Conservation (phyloP, 768 basidiomycete species). For the Phaeotremella fagi region DNA sequence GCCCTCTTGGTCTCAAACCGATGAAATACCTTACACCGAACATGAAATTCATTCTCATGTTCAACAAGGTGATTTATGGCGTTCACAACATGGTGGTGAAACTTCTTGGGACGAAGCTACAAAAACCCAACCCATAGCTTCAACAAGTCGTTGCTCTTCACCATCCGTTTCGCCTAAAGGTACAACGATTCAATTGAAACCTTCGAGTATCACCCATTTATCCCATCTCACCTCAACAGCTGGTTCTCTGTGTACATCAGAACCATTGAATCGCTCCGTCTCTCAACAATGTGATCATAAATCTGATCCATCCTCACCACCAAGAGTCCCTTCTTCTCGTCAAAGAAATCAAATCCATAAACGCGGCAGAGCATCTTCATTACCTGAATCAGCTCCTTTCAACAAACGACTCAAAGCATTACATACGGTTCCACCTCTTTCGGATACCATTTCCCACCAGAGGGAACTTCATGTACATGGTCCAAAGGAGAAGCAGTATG, state of each 20-base stretch:
- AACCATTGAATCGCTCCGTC: slow-evolving; percentile 31
- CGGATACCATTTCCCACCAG: slow-evolving; percentile 4
- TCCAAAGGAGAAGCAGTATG: not conserved
- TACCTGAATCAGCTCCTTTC: slow-evolving; percentile 20
- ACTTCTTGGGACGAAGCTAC: slow-evolving; percentile 5
- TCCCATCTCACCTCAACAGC: slow-evolving; percentile 3
- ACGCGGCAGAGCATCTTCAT: slow-evolving; percentile 20
- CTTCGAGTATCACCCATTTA: not conserved
- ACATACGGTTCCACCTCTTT: slow-evolving; percentile 17
- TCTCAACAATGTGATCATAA: not conserved
- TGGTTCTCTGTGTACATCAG: slow-evolving; percentile 30
- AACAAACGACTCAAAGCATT: slow-evolving; percentile 19
- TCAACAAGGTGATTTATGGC: not conserved
- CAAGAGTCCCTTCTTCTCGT: too few species aligned
- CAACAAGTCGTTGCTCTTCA: slow-evolving; percentile 13
- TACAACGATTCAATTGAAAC: not conserved
- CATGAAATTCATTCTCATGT: too few species aligned
- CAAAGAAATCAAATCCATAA: too few species aligned
- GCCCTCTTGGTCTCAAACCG: slow-evolving; percentile 8
- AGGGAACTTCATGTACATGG: slow-evolving; percentile 12
- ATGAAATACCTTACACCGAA: slow-evolving; percentile 6
- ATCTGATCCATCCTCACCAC: slow-evolving; percentile 3
- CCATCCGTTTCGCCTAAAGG: slow-evolving; percentile 9
- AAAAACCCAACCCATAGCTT: slow-evolving; percentile 17
- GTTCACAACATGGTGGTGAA: slow-evolving; percentile 6